Conservation (phyloP, 495 filamentous ascomycete species). For the Talaromyces thailandensis region DNA sequence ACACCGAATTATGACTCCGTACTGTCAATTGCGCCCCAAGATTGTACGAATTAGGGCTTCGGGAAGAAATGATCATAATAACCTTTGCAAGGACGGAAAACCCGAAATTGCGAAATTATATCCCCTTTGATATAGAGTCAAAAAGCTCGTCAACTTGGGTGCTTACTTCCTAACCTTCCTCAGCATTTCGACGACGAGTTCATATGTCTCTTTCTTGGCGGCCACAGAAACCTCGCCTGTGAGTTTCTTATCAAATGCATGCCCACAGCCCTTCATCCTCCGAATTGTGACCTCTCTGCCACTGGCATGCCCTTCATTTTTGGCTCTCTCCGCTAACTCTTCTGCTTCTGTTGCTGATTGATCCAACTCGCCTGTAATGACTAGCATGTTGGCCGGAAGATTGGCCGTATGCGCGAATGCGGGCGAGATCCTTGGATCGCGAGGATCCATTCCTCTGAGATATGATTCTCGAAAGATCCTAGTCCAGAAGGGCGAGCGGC, state of each 20-base stretch:
- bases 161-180: neutral
- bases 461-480: conserved; percentile 14
- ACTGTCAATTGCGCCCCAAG: too few species aligned
- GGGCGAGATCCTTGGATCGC: conserved; percentile 40
- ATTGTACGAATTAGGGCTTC: too few species aligned
- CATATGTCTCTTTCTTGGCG: conserved; percentile 28
- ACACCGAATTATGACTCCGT: too few species aligned
- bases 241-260: conserved; percentile 31
- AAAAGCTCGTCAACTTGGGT: neutral
- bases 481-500: conserved; percentile 7
- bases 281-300: conserved; percentile 26
- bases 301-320: conserved; percentile 12
- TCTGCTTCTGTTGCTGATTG: conserved; percentile 32
- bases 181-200: conserved; percentile 20
- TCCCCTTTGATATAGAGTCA: neutral
- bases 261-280: conserved; percentile 32
- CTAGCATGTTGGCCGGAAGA: conserved; percentile 30
- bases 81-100: neutral
- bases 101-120: neutral
- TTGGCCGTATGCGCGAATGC: conserved; percentile 24
- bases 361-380: conserved; percentile 37
- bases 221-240: conserved; percentile 13
- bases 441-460: conserved; percentile 21
- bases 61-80: too few species aligned
- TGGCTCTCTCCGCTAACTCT: conserved; percentile 26